These are phyloP conservation scores for Coemansia erecta DNA, from an alignment of 192 early-diverging fungal species.

Conservation along the genomic window DNA sequence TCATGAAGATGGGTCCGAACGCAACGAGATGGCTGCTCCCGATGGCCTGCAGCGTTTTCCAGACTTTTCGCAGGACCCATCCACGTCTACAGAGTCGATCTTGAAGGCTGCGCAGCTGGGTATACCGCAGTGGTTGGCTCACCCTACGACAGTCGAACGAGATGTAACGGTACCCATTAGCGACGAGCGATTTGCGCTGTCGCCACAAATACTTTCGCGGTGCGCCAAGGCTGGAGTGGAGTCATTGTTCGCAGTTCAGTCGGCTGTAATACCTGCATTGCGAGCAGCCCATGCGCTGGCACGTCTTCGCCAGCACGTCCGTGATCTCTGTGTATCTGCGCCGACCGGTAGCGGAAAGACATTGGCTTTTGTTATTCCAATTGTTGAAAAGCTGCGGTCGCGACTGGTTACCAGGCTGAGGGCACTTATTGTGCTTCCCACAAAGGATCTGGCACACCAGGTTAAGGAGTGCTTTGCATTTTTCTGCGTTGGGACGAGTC, in stretches of 20 bases:
- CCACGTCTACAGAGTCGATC: constrained; percentile 18
- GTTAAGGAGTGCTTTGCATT: constrained; percentile 83
- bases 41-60: constrained; percentile 47
- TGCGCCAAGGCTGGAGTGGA: constrained; percentile 64
- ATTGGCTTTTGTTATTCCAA: constrained; percentile 90
- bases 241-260: constrained; percentile 87
- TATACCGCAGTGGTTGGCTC: constrained; percentile 84
- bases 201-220: constrained; percentile 58
- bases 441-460: constrained; percentile 86
- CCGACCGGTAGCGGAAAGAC: constrained; percentile 97
- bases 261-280: constrained; percentile 79
- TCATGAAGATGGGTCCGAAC: neutral
- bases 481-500: constrained; percentile 70
- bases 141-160: constrained; percentile 73
- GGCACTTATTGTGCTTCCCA: constrained; percentile 89
- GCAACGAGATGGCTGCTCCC: constrained; percentile 11
- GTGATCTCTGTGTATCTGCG: constrained; percentile 91
- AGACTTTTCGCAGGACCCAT: constrained; percentile 43
- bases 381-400: constrained; percentile 75
- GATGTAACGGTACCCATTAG: constrained; percentile 51
- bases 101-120: constrained; percentile 58
- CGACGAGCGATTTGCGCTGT: constrained; percentile 61
- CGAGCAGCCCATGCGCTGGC: constrained; percentile 63
- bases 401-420: constrained; percentile 79
- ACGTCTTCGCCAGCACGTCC: constrained; percentile 69